phyloP scores from a whole-genome alignment of 176 grass and related monocot genomes.

The Avena eriantha region DNA sequence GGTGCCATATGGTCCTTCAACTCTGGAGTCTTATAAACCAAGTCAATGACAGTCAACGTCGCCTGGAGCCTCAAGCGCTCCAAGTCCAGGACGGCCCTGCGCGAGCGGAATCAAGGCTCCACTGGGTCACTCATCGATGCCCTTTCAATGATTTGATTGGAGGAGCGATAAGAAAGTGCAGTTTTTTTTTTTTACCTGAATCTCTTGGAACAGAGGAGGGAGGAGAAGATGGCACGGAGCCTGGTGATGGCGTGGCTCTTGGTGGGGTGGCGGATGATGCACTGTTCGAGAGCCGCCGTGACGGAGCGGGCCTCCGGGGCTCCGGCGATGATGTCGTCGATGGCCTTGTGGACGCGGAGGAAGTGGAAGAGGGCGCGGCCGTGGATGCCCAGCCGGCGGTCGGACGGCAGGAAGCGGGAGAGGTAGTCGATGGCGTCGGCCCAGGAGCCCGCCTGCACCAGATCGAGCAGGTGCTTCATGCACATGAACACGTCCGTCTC shows the following conservation, averaged over 20 bases:
- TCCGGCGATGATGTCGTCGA: slow-evolving; percentile 2
- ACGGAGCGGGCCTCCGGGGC: slow-evolving; percentile 6
- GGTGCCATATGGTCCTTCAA: slow-evolving; percentile 5
- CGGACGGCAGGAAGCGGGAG: slow-evolving; percentile 7
- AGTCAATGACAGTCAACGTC: not conserved
- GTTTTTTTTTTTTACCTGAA: not conserved
- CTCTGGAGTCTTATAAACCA: not conserved
- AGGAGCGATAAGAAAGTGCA: not conserved
- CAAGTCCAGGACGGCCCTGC: not conserved
- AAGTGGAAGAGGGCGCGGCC: slow-evolving; percentile 19
- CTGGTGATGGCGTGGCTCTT: slow-evolving; percentile 17
- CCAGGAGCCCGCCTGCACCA: slow-evolving; percentile 7
- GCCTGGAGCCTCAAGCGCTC: not conserved
- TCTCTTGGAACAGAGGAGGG: not conserved
- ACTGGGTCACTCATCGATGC: not conserved
- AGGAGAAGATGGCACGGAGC: slow-evolving; percentile 14
- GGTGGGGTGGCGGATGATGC: slow-evolving; percentile 7
- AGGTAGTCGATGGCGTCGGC: not conserved
- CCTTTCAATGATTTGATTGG: not conserved
- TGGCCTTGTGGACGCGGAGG: slow-evolving; percentile 5
- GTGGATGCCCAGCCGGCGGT: slow-evolving; percentile 7
- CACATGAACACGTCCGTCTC: slow-evolving; percentile 14
- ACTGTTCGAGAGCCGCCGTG: not conserved
- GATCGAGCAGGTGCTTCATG: not conserved
- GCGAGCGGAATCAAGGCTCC: not conserved